phyloP scores from a whole-genome alignment of 345 rosid species.

The Microcos paniculata region DNA sequence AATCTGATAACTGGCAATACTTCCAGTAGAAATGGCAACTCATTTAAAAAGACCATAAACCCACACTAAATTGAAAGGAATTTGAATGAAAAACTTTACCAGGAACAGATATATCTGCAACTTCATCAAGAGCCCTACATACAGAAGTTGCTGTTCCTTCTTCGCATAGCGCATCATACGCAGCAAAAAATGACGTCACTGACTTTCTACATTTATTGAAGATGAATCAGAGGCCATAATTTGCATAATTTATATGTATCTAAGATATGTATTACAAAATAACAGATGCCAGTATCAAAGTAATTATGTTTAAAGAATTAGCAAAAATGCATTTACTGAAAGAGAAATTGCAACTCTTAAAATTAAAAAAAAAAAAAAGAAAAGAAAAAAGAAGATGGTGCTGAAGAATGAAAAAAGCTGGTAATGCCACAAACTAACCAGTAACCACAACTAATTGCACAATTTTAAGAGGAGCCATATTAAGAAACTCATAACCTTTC shows the following conservation, averaged over 20 bases:
- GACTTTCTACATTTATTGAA: conserved; percentile 71
- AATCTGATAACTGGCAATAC: neutral
- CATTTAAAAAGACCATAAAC: neutral
- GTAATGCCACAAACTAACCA: neutral
- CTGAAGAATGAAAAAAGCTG: neutral
- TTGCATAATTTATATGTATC: neutral
- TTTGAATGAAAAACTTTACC: conserved; percentile 41
- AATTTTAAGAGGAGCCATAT: neutral
- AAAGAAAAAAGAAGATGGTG: neutral
- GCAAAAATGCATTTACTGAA: neutral
- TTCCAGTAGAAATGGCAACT: neutral
- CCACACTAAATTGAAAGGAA: neutral
- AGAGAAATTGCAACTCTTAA: neutral
- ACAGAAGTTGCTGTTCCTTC: conserved; percentile 94
- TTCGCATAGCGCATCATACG: conserved; percentile 87
- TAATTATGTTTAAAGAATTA: neutral
- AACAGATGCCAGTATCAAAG: neutral
- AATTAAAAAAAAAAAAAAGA: neutral
- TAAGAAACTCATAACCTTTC: conserved; percentile 7
- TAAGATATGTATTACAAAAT: neutral
- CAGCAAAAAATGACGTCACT: conserved; percentile 72
- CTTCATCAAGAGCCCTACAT: conserved; percentile 88
- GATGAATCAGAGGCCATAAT: conserved; percentile 13
- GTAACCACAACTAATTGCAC: neutral
- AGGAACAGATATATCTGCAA: conserved; percentile 90